Conservation (phyloP, 441 rosid species). For the Mallotus japonicus region DNA sequence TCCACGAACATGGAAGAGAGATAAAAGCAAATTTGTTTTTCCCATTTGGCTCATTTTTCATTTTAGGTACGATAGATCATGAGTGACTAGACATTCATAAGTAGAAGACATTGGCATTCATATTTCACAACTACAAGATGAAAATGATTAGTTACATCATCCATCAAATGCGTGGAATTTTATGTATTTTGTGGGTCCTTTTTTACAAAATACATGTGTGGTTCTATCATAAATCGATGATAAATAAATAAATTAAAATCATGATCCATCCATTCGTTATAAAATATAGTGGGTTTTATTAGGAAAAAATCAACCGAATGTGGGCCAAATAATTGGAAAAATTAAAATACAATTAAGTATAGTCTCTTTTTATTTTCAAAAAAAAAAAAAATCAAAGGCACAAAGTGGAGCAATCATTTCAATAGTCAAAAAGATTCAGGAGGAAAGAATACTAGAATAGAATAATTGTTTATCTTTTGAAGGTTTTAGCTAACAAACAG, state of each 20-base stretch:
- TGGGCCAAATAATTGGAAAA: conserved; percentile 10
- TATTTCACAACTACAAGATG: not conserved
- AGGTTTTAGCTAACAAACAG: conserved; percentile 21
- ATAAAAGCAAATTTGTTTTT: too few species aligned
- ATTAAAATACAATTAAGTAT: not conserved
- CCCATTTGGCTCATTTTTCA: not conserved
- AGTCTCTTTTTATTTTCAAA: too few species aligned
- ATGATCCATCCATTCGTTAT: not conserved
- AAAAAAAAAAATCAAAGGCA: not conserved
- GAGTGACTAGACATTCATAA: conserved; percentile 8
- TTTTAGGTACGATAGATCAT: not conserved
- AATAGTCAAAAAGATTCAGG: conserved; percentile 29
- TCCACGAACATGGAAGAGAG: too few species aligned
- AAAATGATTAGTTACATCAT: conserved; percentile 4
- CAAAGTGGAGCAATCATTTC: conserved; percentile 31
- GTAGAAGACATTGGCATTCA: not conserved
- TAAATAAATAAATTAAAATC: not conserved
- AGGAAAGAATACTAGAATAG: conserved; percentile 18
- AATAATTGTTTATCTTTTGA: conserved; percentile 21
- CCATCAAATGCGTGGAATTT: conserved; percentile 3
- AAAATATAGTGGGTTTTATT: not conserved
- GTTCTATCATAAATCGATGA: not conserved
- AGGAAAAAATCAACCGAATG: not conserved
- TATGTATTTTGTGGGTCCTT: conserved; percentile 7
- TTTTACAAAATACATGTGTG: too few species aligned